phyloP scores from a whole-genome alignment of 768 basidiomycete genomes.

The Dacryopinax spathularia region DNA sequence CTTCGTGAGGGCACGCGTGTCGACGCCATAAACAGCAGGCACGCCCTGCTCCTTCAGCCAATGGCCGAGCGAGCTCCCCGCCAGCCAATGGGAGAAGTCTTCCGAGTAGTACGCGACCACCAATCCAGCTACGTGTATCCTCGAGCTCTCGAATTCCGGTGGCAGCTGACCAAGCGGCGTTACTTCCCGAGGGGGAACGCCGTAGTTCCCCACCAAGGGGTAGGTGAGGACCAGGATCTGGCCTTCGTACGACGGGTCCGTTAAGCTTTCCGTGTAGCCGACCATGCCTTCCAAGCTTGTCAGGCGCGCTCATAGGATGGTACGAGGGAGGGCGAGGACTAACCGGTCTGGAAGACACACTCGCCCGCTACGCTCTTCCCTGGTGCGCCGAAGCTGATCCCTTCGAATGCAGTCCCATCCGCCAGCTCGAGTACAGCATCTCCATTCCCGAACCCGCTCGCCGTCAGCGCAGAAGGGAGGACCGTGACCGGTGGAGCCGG shows the following conservation, averaged over 20 bases:
- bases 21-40: constrained; percentile 89
- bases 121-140: constrained; percentile 85
- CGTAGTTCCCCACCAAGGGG: constrained; percentile 93
- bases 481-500: constrained; percentile 1
- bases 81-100: constrained; percentile 89
- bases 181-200: constrained; percentile 62
- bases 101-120: constrained; percentile 89
- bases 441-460: background rate
- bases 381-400: constrained; percentile 86
- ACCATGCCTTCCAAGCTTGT: constrained; percentile 66
- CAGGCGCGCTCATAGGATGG: background rate
- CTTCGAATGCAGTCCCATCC: constrained; percentile 77
- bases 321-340: constrained; percentile 19
- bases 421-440: constrained; percentile 76
- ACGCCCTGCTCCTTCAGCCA: constrained; percentile 94
- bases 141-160: constrained; percentile 78
- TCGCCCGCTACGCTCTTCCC: constrained; percentile 87
- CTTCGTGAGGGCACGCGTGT: constrained; percentile 94
- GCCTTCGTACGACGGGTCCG: constrained; percentile 95
- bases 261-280: constrained; percentile 94
- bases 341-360: constrained; percentile 99
- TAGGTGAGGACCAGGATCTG: constrained; percentile 97
- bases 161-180: constrained; percentile 42
- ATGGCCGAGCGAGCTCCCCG: constrained; percentile 65
- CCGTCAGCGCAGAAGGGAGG: background rate